phyloP scores from a whole-genome alignment of 78 protist species.

The Pigoraptor vietnamica region DNA sequence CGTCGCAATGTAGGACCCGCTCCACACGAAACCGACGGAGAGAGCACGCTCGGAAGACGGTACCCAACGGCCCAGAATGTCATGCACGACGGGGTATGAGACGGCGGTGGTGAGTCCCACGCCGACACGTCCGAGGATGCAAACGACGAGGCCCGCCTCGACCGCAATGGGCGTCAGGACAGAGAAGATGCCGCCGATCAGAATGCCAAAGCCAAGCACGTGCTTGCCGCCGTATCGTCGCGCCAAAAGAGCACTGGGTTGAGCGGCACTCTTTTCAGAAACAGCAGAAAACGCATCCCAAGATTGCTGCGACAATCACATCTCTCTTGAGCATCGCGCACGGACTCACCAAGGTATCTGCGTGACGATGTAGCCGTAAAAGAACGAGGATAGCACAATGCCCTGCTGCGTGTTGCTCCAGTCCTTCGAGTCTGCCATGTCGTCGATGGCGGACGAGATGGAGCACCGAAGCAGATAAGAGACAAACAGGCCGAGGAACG shows the following conservation, averaged over 20 bases:
- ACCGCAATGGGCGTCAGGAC: background rate
- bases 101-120: slow-evolving; percentile 12
- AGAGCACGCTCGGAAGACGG: background rate
- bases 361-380: slow-evolving; percentile 20
- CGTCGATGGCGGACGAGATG: background rate
- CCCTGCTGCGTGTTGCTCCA: slow-evolving; percentile 9
- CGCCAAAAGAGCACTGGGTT: slow-evolving; percentile 4
- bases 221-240: slow-evolving; percentile 11
- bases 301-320: background rate
- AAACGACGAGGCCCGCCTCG: background rate
- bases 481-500: background rate
- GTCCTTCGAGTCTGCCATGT: slow-evolving; percentile 6
- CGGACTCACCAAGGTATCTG: background rate
- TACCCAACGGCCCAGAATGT: background rate
- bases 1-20: slow-evolving; percentile 20
- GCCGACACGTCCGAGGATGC: background rate
- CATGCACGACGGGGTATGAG: slow-evolving; percentile 22
- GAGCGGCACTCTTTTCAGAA: background rate
- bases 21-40: background rate
- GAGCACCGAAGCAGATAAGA: background rate
- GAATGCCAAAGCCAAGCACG: slow-evolving; percentile 7
- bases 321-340: background rate
- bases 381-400: slow-evolving; percentile 13
- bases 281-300: background rate
- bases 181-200: background rate